Evolutionary conservation across 1,139 yeast species (phyloP).

Genomic region (Suhomyces wounanorum): DNA sequence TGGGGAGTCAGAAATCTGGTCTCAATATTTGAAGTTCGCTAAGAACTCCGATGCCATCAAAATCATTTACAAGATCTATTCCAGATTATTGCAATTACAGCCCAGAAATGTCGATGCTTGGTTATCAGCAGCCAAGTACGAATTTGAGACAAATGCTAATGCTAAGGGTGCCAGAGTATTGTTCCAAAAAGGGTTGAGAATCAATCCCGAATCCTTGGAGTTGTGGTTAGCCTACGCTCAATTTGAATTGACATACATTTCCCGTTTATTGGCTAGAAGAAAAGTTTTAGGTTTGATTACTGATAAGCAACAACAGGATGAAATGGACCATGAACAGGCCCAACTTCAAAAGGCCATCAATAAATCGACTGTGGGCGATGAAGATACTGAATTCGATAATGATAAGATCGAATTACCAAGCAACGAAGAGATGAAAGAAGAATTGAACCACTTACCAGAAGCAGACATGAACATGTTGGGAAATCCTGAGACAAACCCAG

Average conservation of each 20-base stretch:
- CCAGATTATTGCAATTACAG: conserved; percentile 77
- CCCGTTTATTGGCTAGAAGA: conserved; percentile 82
- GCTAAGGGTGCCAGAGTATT: conserved; percentile 87
- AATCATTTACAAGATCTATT: conserved; percentile 78
- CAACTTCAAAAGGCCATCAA: conserved; percentile 26
- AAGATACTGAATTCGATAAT: conserved; percentile 32
- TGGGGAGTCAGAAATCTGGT: conserved; percentile 77
- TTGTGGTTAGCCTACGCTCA: conserved; percentile 88
- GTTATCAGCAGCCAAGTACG: conserved; percentile 94
- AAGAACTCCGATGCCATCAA: conserved; percentile 74
- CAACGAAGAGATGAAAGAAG: conserved; percentile 56
- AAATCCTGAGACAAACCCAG: conserved; percentile 84
- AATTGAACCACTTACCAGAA: conserved; percentile 76
- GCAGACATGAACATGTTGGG: conserved; percentile 88
- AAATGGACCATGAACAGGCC: conserved; percentile 45
- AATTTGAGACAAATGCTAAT: conserved; percentile 84
- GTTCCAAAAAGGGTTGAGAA: conserved; percentile 81
- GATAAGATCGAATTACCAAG: conserved; percentile 52
- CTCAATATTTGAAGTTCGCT: conserved; percentile 71
- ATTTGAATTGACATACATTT: conserved; percentile 82
- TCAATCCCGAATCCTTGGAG: conserved; percentile 70
- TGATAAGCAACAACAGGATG: conserved; percentile 66
- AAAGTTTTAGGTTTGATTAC: conserved; percentile 76
- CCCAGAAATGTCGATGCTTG: conserved; percentile 91
- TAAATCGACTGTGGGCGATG: conserved; percentile 21